Base-by-base conservation (phyloP, 2,329 filamentous ascomycete genomes). In the Microcera coccophila region DNA sequence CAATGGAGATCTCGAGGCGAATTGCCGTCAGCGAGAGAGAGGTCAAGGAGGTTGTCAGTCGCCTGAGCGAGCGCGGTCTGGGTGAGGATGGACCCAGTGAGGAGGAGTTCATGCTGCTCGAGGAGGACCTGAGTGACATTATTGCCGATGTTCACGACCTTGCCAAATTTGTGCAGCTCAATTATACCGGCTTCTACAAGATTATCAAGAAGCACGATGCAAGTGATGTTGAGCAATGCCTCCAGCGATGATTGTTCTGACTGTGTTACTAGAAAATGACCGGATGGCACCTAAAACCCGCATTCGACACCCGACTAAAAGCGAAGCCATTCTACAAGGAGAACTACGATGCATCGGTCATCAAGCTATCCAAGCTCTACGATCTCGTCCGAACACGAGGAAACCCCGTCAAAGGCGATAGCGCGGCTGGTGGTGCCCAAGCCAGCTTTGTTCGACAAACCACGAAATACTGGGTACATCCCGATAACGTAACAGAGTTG, bases 141-240 rank as follows among this genome's bases (percentile, higher is more conserved):
- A 98, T 98, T 64, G 93, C 93, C 56, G 91, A 98, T 62, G 93
- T 98, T 17, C 91, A 98, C 68, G 93, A 98, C 61, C 77, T 98
- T 47, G 90, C 93, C 66, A 97, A 97, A 70, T 98, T 95, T 65
- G 94, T 95, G 5, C 91, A 96, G 71, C 73, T 98, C 62, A 98
- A 98, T 70, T 98, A 98, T 64, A 97, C 91, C 1, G 93, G 93
- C 4, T 98, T 98, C 65, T 94, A 96, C 74, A 98, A 98, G 76
- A 98, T 98, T 52, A 95, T 98, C 69, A 98, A 98, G 77, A 98
- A 98, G 76, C 93, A 98, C 67, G 93, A 96, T 71, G 87, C 91
- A 68, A 57, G 85, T 50, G 10, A 4, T 11, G 19, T 38, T 17
- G 10, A 12, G 14, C 5, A 31, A 39, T 28, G 15, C 18, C 4